Evolutionary conservation across 176 grass and related monocot genomes (phyloP).

Genomic region (bread wheat (Triticum aestivum)): DNA sequence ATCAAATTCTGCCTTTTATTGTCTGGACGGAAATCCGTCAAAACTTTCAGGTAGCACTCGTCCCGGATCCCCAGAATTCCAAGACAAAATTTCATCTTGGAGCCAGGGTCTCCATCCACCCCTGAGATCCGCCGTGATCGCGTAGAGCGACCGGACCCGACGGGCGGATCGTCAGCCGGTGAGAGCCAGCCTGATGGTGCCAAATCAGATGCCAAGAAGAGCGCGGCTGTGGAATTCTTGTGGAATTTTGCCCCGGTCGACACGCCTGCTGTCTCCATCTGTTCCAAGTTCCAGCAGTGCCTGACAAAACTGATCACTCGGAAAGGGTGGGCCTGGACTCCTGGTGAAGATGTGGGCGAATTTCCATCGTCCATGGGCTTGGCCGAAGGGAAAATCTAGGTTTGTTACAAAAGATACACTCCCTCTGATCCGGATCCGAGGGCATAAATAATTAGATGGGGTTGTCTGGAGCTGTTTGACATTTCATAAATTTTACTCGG

Average conservation of each 20-base stretch:
- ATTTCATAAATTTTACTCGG: too few relatives aligned
- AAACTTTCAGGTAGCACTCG: neutral
- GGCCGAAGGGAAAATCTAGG: neutral
- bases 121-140: neutral
- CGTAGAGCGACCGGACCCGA: constrained; percentile 14
- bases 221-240: neutral
- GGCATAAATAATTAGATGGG: too few relatives aligned
- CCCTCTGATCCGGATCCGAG: too few relatives aligned
- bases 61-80: neutral
- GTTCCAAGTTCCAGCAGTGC: neutral
- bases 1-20: neutral
- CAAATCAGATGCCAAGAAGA: neutral
- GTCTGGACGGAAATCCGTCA: neutral
- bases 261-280: neutral
- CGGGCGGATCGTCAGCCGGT: neutral
- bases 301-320: neutral
- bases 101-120: neutral
- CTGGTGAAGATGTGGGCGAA: neutral
- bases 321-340: neutral
- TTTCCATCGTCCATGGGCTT: neutral
- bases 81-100: neutral
- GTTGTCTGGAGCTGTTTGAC: too few relatives aligned
- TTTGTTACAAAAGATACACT: too few relatives aligned
- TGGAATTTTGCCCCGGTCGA: neutral
- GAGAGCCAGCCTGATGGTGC: neutral